phyloP scores from a whole-genome alignment of 2,329 filamentous ascomycete genomes.

The Aspergillus sp. region DNA sequence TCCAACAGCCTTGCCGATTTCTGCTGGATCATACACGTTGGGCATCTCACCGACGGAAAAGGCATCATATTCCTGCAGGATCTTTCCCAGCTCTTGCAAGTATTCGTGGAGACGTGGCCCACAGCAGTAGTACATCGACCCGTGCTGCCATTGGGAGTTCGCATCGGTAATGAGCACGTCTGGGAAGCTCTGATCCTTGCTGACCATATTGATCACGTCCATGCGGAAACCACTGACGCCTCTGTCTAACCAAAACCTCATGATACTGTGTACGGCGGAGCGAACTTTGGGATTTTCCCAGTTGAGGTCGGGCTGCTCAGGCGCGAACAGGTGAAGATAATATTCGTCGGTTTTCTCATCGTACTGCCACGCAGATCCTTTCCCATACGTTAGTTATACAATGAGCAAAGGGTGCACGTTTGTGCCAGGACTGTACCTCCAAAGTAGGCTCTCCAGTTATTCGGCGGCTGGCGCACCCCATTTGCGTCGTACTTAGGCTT shows the following conservation, averaged over 20 bases:
- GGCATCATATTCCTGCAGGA: conserved; percentile 56
- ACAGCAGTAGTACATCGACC: conserved; percentile 48
- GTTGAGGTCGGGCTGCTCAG: conserved; percentile 77
- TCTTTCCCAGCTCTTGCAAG: conserved; percentile 52
- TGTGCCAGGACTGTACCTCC: neutral
- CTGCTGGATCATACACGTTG: conserved; percentile 16
- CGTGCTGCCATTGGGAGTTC: conserved; percentile 50
- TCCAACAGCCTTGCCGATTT: conserved; percentile 55
- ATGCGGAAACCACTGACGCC: conserved; percentile 72
- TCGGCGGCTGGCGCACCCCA: conserved; percentile 67
- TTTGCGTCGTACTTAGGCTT: conserved; percentile 53
- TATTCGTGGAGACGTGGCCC: conserved; percentile 60
- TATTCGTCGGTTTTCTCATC: conserved; percentile 72
- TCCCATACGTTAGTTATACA: no score
- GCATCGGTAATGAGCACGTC: conserved; percentile 34
- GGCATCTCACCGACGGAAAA: conserved; percentile 64
- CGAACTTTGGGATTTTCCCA: conserved; percentile 72
- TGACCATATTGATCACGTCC: conserved; percentile 72
- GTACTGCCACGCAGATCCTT: conserved; percentile 52
- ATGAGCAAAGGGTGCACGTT: no score
- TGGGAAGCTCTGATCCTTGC: conserved; percentile 58
- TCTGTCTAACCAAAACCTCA: conserved; percentile 75
- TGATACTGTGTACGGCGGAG: conserved; percentile 65
- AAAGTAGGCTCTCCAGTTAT: conserved; percentile 61
- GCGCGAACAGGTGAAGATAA: conserved; percentile 72